Conservation (phyloP, 2,329 filamentous ascomycete species). For the Talaromyces marneffei region DNA sequence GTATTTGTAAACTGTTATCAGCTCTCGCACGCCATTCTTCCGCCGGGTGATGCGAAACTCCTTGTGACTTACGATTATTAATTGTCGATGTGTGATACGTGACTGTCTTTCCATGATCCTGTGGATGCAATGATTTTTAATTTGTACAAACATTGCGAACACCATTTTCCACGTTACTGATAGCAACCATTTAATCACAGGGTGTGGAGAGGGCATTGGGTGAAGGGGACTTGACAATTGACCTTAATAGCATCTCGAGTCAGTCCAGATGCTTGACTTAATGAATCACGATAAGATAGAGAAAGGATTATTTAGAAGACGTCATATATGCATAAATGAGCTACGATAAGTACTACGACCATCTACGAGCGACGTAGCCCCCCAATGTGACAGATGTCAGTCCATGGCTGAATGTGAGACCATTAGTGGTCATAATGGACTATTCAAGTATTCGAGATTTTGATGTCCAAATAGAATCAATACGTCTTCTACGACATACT, state of each 20-base stretch:
- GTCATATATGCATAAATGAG: not conserved
- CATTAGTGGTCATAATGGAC: not conserved
- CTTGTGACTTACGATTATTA: not conserved
- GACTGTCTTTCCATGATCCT: not conserved
- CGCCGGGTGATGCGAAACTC: slow-evolving; percentile 11
- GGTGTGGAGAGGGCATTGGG: not conserved
- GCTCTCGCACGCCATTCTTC: slow-evolving; percentile 12
- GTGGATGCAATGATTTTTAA: not conserved
- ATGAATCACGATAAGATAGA: not conserved
- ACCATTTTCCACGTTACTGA: not conserved
- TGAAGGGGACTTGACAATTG: not conserved
- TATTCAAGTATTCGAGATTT: not conserved
- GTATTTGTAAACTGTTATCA: not conserved
- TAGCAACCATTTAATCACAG: too few relatives aligned
- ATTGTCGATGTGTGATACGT: not conserved
- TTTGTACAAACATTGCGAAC: not conserved
- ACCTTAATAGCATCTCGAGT: not conserved
- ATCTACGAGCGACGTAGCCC: not conserved
- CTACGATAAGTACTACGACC: not conserved
- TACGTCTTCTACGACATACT: not conserved
- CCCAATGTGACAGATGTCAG: not conserved
- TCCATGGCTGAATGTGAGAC: too few relatives aligned
- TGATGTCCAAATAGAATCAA: not conserved
- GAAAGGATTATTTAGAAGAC: not conserved
- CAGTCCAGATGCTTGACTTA: not conserved